These are phyloP conservation scores for Ehretia macrophylla DNA, from an alignment of 257 asterid genomes.

Conservation along the genomic window DNA sequence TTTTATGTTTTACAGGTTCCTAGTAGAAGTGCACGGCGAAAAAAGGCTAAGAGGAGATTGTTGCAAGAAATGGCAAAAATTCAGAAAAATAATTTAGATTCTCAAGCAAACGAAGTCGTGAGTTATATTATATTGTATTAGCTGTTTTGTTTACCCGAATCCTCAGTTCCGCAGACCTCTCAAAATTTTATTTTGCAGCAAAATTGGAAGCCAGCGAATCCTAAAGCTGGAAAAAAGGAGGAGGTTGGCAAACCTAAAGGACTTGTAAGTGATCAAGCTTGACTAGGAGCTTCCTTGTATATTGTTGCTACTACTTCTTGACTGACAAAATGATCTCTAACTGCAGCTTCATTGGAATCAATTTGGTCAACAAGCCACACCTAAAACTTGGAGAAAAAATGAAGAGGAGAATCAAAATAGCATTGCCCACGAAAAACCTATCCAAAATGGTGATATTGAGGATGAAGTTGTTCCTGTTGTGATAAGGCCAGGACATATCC, in stretches of 20 bases:
- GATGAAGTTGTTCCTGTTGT: slow-evolving; percentile 67
- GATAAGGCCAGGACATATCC: slow-evolving; percentile 92
- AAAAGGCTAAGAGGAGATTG: slow-evolving; percentile 56
- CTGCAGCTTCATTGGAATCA: slow-evolving; percentile 71
- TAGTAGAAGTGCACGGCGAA: slow-evolving; percentile 85
- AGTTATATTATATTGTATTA: slow-evolving; percentile 20
- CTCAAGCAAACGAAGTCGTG: slow-evolving; percentile 70
- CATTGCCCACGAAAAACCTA: slow-evolving; percentile 22
- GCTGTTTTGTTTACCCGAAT: background rate
- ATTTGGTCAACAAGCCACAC: slow-evolving; percentile 33
- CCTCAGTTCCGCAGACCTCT: background rate
- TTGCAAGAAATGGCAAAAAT: slow-evolving; percentile 76
- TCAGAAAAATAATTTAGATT: slow-evolving; percentile 44
- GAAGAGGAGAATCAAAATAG: slow-evolving; percentile 25
- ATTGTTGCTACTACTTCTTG: slow-evolving; percentile 5
- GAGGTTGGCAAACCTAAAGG: slow-evolving; percentile 56
- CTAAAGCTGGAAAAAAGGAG: slow-evolving; percentile 41
- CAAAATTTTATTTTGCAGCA: slow-evolving; percentile 36
- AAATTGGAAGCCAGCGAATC: slow-evolving; percentile 64
- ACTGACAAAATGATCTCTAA: slow-evolving; percentile 11
- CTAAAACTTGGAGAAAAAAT: slow-evolving; percentile 31
- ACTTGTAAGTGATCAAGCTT: slow-evolving; percentile 46
- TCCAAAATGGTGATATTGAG: slow-evolving; percentile 37
- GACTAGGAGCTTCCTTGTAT: background rate
- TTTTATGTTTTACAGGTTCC: slow-evolving; percentile 35